Conservation (phyloP, 2,329 filamentous ascomycete genomes). For the Xylaria polymorpha region DNA sequence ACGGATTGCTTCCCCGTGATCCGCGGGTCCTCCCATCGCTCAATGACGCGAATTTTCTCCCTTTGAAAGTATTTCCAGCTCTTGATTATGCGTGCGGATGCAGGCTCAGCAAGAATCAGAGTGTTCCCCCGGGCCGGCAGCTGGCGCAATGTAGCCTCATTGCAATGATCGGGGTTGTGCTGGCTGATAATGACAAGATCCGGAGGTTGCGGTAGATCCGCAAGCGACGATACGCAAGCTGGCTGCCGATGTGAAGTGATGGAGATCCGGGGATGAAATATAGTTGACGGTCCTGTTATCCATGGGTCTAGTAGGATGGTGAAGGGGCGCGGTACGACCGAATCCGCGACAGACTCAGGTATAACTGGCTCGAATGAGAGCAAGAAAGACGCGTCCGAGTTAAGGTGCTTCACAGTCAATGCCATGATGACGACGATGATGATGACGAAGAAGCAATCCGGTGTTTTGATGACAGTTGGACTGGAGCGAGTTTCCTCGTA, state of each 20-base stretch:
- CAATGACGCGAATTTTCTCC: conserved; percentile 58
- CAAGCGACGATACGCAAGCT: conserved; percentile 66
- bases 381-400: conserved; percentile 73
- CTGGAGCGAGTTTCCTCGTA: conserved; percentile 17
- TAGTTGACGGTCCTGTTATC: conserved; percentile 70
- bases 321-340: conserved; percentile 62
- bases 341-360: conserved; percentile 52
- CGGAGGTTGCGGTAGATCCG: conserved; percentile 56
- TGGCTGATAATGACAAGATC: conserved; percentile 62
- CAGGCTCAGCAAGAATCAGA: conserved; percentile 73
- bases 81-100: conserved; percentile 72
- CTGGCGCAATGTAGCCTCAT: conserved; percentile 74
- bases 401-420: conserved; percentile 71
- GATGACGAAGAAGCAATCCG: neutral
- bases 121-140: conserved; percentile 66
- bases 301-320: conserved; percentile 79
- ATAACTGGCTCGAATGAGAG: conserved; percentile 69
- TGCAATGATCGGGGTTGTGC: conserved; percentile 72
- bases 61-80: conserved; percentile 76
- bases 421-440: conserved; percentile 60
- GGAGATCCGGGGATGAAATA: conserved; percentile 71
- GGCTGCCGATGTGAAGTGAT: conserved; percentile 65
- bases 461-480: conserved; percentile 21
- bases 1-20: conserved; percentile 51
- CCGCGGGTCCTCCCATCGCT: conserved; percentile 59